A percentile compares a stretch with the other conserved stretches of the same genome.
Evolutionary conservation across 2,329 filamentous ascomycete genomes (phyloP).

Genomic region (Drechslera avenae): DNA sequence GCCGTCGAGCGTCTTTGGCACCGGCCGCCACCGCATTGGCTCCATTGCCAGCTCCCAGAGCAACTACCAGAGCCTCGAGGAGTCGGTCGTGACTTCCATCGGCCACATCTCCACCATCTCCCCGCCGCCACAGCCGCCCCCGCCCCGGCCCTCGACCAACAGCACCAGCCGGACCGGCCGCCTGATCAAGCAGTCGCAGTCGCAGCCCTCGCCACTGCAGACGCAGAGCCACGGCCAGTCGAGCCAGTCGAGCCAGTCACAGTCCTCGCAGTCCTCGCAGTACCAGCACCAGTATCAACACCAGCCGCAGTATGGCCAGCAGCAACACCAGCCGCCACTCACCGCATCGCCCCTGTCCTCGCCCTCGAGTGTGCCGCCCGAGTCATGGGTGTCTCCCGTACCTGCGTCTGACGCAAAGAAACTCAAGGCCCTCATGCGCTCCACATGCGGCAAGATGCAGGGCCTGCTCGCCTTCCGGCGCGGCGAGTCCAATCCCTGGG

Average conservation of each 20-base stretch:
- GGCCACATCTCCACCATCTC: constrained; percentile 50
- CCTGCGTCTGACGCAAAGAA: constrained; percentile 72
- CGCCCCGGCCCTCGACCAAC: constrained; percentile 38
- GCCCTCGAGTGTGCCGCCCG: constrained; percentile 35
- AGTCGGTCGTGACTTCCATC: constrained; percentile 49
- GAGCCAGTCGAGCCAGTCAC: constrained; percentile 39
- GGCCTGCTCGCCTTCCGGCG: constrained; percentile 75
- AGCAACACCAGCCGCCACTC: constrained; percentile 5
- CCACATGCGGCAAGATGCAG: constrained; percentile 77
- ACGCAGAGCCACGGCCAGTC: background rate
- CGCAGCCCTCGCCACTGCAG: constrained; percentile 4
- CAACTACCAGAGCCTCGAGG: constrained; percentile 53
- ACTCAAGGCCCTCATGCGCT: constrained; percentile 76
- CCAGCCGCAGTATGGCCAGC: background rate
- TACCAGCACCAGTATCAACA: constrained; percentile 13
- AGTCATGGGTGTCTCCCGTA: constrained; percentile 47
- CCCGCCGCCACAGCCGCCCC: constrained; percentile 31
- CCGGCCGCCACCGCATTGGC: constrained; percentile 67
- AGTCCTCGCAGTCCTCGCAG: constrained; percentile 19
- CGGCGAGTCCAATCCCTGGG: constrained; percentile 67
- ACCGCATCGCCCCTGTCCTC: constrained; percentile 26
- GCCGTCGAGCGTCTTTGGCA: constrained; percentile 49
- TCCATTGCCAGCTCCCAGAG: constrained; percentile 69
- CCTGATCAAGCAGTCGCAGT: constrained; percentile 36
- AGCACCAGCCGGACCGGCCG: constrained; percentile 31